Conservation (phyloP, 345 rosid species). For the Salix caprea region DNA sequence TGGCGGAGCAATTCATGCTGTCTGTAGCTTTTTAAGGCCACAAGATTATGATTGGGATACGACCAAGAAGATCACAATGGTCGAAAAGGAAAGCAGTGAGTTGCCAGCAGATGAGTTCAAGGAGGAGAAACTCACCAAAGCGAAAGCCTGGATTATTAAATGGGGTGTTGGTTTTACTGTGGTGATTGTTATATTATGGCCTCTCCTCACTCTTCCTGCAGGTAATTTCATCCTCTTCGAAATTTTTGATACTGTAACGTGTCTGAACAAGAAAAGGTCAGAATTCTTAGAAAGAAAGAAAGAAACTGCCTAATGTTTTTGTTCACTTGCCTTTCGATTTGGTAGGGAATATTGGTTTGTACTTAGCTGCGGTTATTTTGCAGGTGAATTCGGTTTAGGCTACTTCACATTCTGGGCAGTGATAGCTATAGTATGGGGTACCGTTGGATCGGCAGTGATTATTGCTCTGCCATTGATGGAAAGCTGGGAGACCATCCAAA, state of each 20-base stretch:
- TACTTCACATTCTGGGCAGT: conserved; percentile 91
- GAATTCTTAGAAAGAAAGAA: too few species aligned
- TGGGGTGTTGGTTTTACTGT: conserved; percentile 80
- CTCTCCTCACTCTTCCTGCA: conserved; percentile 70
- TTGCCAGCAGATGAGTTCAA: conserved; percentile 60
- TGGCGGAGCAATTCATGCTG: conserved; percentile 73
- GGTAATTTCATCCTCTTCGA: conserved; percentile 33
- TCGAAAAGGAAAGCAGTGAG: conserved; percentile 54
- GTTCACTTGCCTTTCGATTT: not conserved
- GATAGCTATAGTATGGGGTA: conserved; percentile 83
- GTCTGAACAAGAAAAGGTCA: not conserved
- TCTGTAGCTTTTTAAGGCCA: conserved; percentile 59
- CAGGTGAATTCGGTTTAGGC: conserved; percentile 60
- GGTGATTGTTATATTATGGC: conserved; percentile 71
- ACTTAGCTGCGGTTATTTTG: not conserved
- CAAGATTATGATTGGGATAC: conserved; percentile 82
- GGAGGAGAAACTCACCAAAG: conserved; percentile 66
- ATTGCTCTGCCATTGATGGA: conserved; percentile 65
- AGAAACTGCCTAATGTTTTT: not conserved
- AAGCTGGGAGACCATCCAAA: conserved; percentile 70
- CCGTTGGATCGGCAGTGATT: conserved; percentile 62
- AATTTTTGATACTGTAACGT: not conserved
- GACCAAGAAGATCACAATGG: conserved; percentile 73
- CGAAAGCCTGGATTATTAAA: conserved; percentile 75
- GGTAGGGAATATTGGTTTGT: not conserved